Conservation (phyloP, 768 basidiomycete species). For the Dioszegia aurantiaca region DNA sequence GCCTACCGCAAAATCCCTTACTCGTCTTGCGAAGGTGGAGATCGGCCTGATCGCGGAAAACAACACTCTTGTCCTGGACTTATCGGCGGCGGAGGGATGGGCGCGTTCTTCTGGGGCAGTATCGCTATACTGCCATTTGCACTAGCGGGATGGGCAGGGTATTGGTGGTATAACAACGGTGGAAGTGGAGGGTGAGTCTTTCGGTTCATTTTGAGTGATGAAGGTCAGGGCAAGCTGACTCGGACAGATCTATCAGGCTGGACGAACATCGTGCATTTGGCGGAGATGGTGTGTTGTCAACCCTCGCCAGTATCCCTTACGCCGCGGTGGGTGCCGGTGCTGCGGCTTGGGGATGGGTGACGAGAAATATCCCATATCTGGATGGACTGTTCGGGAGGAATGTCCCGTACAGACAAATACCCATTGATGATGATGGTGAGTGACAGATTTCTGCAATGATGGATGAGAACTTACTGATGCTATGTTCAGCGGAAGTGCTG, state of each 20-base stretch:
- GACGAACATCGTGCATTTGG: conserved; percentile 52
- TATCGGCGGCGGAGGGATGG: conserved; percentile 59
- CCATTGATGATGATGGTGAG: conserved; percentile 52
- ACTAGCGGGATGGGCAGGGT: conserved; percentile 70
- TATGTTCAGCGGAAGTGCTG: conserved; percentile 28
- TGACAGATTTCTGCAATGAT: too few species aligned
- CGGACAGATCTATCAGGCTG: conserved; percentile 39
- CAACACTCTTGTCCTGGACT: conserved; percentile 75
- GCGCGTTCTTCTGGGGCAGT: conserved; percentile 78
- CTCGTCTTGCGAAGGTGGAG: conserved; percentile 79
- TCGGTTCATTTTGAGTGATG: too few species aligned
- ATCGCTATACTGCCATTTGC: conserved; percentile 72
- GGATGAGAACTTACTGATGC: too few species aligned
- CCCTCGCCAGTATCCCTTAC: conserved; percentile 84
- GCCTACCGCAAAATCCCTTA: conserved; percentile 85
- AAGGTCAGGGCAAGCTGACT: conserved; percentile 9
- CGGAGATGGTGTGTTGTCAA: conserved; percentile 59
- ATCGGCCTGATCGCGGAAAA: conserved; percentile 70
- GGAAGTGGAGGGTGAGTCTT: conserved; percentile 70
- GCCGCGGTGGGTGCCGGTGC: conserved; percentile 76
- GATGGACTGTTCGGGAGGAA: conserved; percentile 42
- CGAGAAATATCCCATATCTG: conserved; percentile 46
- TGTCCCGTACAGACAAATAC: conserved; percentile 45
- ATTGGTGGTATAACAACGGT: conserved; percentile 75
- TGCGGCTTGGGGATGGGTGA: conserved; percentile 42